phyloP scores from a whole-genome alignment of 106 monocot species.

The Hemerocallis citrina region DNA sequence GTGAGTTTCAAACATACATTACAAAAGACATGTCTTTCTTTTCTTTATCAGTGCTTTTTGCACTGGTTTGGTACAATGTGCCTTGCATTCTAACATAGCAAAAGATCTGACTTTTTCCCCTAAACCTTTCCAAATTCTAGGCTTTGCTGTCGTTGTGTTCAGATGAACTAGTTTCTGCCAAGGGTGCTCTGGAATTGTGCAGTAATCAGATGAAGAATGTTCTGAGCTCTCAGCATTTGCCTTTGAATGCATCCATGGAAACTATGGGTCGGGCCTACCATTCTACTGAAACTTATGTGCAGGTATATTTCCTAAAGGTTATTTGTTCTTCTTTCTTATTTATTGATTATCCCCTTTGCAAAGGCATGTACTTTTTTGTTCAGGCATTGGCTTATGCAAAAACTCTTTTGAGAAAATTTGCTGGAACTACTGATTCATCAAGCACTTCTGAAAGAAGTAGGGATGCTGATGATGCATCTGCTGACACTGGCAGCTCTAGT shows the following conservation, averaged over 20 bases:
- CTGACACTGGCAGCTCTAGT: slow-evolving; percentile 56
- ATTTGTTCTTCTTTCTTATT: background rate
- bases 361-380: background rate
- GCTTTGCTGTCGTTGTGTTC: slow-evolving; percentile 88
- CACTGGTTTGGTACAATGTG: too few relatives aligned
- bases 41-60: too few relatives aligned
- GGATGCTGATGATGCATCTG: slow-evolving; percentile 62
- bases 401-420: slow-evolving; percentile 50
- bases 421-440: slow-evolving; percentile 45
- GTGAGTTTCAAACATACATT: background rate
- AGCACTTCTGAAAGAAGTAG: slow-evolving; percentile 64
- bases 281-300: slow-evolving; percentile 93
- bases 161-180: slow-evolving; percentile 68
- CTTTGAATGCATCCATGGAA: slow-evolving; percentile 79
- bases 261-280: slow-evolving; percentile 74
- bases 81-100: too few relatives aligned
- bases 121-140: slow-evolving; percentile 20
- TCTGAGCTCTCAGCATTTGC: slow-evolving; percentile 61
- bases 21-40: too few relatives aligned
- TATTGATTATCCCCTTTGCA: background rate
- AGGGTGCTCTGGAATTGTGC: slow-evolving; percentile 75
- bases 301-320: slow-evolving; percentile 31
- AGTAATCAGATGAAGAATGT: slow-evolving; percentile 81
- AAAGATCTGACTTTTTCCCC: background rate
- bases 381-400: slow-evolving; percentile 82